Evolutionary conservation across 441 rosid species (phyloP).

Genomic region (Iberis amara): DNA sequence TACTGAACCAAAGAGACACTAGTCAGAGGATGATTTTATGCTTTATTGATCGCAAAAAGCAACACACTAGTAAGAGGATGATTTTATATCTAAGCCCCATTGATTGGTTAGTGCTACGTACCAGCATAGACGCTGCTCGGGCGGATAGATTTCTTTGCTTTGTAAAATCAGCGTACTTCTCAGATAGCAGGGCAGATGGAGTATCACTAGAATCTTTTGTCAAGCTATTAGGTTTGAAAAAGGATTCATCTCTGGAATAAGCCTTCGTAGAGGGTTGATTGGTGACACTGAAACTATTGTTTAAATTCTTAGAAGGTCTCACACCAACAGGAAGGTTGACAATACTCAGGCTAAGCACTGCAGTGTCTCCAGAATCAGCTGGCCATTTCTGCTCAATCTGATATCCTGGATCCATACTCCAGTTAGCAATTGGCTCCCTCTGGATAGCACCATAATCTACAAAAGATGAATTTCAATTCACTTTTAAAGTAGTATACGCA

Average conservation of each 20-base stretch:
- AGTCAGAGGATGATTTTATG: background rate
- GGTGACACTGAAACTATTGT: slow-evolving; percentile 31
- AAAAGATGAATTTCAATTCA: slow-evolving; percentile 19
- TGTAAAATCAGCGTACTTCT: slow-evolving; percentile 48
- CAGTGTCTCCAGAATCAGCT: slow-evolving; percentile 42
- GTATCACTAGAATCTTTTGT: slow-evolving; percentile 47
- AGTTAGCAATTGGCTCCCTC: slow-evolving; percentile 55
- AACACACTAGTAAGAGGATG: slow-evolving; percentile 1
- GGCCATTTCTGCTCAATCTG: slow-evolving; percentile 63
- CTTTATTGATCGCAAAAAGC: background rate
- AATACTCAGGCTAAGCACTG: slow-evolving; percentile 49
- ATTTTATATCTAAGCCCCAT: background rate
- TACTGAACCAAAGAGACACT: background rate
- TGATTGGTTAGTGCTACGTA: slow-evolving; percentile 33
- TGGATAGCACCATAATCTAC: slow-evolving; percentile 55
- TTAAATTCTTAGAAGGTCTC: slow-evolving; percentile 49
- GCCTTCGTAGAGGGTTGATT: slow-evolving; percentile 37
- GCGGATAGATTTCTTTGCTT: slow-evolving; percentile 73
- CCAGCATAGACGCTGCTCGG: slow-evolving; percentile 97
- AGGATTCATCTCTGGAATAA: slow-evolving; percentile 35
- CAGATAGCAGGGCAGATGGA: slow-evolving; percentile 51
- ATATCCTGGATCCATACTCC: slow-evolving; percentile 68
- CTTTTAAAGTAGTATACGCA: background rate
- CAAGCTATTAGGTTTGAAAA: slow-evolving; percentile 37
- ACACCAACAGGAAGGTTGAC: slow-evolving; percentile 85